Base-by-base conservation (phyloP, 2,329 filamentous ascomycete species). In the Venturia asperata region DNA sequence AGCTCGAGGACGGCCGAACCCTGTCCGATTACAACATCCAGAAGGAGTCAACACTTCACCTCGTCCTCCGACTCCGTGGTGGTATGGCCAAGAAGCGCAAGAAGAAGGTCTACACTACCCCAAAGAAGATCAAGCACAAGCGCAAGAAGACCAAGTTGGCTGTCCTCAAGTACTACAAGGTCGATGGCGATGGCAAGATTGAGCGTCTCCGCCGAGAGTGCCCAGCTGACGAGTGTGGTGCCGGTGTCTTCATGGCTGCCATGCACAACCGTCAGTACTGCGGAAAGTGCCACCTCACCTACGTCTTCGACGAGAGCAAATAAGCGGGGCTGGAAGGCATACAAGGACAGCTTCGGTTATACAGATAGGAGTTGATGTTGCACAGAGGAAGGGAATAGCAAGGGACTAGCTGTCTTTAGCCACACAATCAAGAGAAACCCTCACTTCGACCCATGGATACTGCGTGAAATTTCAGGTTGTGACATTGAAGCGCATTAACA, bases 111-210 rank as follows among this genome's bases (percentile, higher is more conserved):
- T 99, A 99, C 90, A 97, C 91, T 80, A 99, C 94, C 77, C 94
- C 94, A 81, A 99, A 99, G 92, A 99, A 99, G 92, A 99, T 99
- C 90, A 99, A 99, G 94, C 94, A 99, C 89, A 99, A 99, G 92
- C 90, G 92, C 86, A 99, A 97, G 92, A 99, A 99, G 93, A 96
- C 90, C 88, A 99, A 99, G 90, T 85, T 99, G 81, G 94, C 94
- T 77, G 93, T 99, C 74, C 92, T 99, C 82, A 99, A 99, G 89
- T 99, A 99, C 91, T 99, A 99, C 91, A 99, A 99, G 91, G 94
- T 99, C 76, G 94, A 97, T 82, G 91, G 90, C 75, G 94, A 99
- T 77, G 94, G 95, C 83, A 97, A 97, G 89, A 97, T 99, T 76
- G 94, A 99, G 90, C 94, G 94, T 78, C 89, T 99, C 73, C 88